These are phyloP conservation scores for Trichoderma asperellum DNA, from an alignment of 2,329 filamentous ascomycete species.

Conservation along the genomic window DNA sequence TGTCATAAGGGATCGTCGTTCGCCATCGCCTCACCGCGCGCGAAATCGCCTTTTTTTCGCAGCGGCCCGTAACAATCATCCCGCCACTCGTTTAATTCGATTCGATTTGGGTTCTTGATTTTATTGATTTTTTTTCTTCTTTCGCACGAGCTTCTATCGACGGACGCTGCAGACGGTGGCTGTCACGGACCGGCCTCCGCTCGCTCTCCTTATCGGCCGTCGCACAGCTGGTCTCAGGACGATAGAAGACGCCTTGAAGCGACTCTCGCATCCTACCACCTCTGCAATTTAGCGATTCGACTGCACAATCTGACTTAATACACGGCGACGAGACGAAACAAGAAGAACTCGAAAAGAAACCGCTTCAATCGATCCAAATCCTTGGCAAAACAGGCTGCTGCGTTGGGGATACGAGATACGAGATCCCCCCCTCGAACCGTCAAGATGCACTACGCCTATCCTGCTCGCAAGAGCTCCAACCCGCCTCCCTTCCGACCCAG, in stretches of 20 bases:
- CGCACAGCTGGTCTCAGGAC: slow-evolving; percentile 21
- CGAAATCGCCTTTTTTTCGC: slow-evolving; percentile 27
- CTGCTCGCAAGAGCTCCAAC: slow-evolving; percentile 80
- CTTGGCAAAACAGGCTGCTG: neutral
- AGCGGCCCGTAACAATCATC: slow-evolving; percentile 11
- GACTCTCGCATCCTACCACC: neutral
- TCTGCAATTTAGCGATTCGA: neutral
- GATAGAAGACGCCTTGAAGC: neutral
- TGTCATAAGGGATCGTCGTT: slow-evolving; percentile 29
- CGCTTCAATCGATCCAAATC: neutral
- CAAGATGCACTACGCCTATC: slow-evolving; percentile 87
- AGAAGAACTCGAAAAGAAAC: neutral
- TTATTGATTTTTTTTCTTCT: neutral
- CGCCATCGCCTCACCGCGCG: slow-evolving; percentile 28
- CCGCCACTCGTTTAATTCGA: slow-evolving; percentile 31
- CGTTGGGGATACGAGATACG: neutral
- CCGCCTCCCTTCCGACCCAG: slow-evolving; percentile 71
- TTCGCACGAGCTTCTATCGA: neutral
- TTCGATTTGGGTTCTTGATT: neutral
- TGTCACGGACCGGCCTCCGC: neutral
- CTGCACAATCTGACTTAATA: neutral
- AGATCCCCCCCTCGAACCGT: slow-evolving; percentile 9
- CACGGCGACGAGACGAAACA: neutral
- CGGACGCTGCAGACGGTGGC: neutral
- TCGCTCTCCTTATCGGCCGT: slow-evolving; percentile 17